Base-by-base conservation (phyloP, 805 yeast genomes). In the Sugiyamaella americana region DNA sequence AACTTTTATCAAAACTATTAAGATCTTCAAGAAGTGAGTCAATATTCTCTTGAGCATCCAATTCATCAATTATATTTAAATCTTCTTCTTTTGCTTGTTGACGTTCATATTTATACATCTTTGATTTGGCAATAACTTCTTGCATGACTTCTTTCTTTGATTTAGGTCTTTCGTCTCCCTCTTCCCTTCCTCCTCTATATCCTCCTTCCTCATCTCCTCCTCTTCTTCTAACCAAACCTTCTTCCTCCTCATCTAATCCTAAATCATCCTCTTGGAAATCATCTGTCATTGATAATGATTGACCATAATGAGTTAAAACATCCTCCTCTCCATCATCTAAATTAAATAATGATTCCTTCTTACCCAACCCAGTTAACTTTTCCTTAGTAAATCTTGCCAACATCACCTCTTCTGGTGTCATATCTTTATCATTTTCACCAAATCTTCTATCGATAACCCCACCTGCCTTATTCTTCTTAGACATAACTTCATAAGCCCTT, bases 341-440 rank as follows among this genome's bases (percentile, higher is more conserved):
- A 59, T 85, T 83, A 58, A 79, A 91, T 51, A 85, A 59, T 24
- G 80, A 76, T 37, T 73, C 69, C 55, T 74, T 80, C 19, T 24
- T 43, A 13, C 30, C 32, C 6, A 41, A 38, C 11, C 45, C 29
- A 22, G 39, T 23, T 37, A 48, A 41, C 61, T 85, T 75, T 69
- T 91, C 98, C 47, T 82, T 79, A 3, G 96, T 86, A 70, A 87
- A 93, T 69, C 98, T 80, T 61, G 84, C 96, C 67, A 93, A 76
- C 96, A 88, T 88, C 64, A 84, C 87, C 56, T 93, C 96, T 65
- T 93, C 98, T 10, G 80, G 80, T n/a, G 83, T 76, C 71, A 93
- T 59, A 41, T 71, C 64, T 5, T 71, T 63, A 64, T 87, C 82
- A 53, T 77, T 76, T 61, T 93, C 98, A 62, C 98, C 99, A 64